Evolutionary conservation across 331 rosid genomes (phyloP).

Genomic region (Arachis monticola): DNA sequence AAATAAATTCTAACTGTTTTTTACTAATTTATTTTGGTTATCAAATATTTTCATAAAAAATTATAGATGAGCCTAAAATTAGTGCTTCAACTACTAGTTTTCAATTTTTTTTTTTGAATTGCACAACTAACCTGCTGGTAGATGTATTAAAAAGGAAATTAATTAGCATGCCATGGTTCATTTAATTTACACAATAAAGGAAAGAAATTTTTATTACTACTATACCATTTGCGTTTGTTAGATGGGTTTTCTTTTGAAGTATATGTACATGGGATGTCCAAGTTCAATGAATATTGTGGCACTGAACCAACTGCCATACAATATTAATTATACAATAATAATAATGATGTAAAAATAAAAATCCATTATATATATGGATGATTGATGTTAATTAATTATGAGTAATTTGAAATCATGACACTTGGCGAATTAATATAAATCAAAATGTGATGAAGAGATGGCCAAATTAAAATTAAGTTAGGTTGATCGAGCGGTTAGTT

Average conservation of each 20-base stretch:
- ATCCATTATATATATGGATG: background rate
- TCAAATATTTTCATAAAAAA: background rate
- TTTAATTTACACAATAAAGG: background rate
- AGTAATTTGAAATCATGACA: background rate
- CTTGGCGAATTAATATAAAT: background rate
- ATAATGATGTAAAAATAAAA: background rate
- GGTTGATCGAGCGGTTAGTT: too few species aligned
- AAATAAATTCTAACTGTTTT: too few species aligned
- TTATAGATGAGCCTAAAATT: too few species aligned
- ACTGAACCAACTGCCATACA: background rate
- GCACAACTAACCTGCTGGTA: background rate
- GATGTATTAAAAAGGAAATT: background rate
- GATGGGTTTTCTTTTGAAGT: background rate
- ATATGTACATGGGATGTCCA: conserved; percentile 13
- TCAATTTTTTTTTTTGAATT: background rate
- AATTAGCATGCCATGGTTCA: too few species aligned
- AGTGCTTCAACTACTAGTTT: background rate
- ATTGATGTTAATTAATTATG: conserved; percentile 1
- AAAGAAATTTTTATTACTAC: background rate
- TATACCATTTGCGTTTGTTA: too few species aligned
- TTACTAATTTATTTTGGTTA: too few species aligned
- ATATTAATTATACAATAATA: too few species aligned
- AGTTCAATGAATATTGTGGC: conserved; percentile 23
- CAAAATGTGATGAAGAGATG: background rate
- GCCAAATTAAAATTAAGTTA: background rate